Evolutionary conservation across 805 yeast genomes (phyloP).

Genomic region (Pichia insulana): DNA sequence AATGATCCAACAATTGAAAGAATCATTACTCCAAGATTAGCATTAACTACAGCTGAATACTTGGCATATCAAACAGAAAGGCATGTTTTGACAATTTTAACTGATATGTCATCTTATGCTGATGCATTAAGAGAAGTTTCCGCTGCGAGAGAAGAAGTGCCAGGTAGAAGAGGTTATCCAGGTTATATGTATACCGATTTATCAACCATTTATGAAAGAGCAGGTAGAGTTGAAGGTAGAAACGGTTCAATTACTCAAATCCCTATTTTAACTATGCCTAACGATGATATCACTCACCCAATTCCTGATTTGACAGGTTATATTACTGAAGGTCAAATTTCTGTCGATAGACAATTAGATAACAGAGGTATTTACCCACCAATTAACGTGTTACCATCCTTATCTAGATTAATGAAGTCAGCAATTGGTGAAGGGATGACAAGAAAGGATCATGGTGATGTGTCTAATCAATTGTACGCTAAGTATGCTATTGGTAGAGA

Average conservation of each 20-base stretch:
- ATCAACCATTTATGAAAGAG: constrained; percentile 98
- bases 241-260: constrained; percentile 98
- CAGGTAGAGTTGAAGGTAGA: constrained; percentile 99
- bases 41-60: constrained; percentile 96
- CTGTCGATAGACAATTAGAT: constrained; percentile 89
- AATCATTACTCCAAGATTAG: constrained; percentile 98
- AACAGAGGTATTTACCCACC: constrained; percentile 99
- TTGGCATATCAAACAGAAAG: constrained; percentile 98
- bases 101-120: constrained; percentile 99
- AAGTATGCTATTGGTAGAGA: constrained; percentile 99
- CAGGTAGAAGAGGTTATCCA: constrained; percentile 99
- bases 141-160: constrained; percentile 99
- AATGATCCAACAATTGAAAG: constrained; percentile 99
- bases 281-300: constrained; percentile 99
- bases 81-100: constrained; percentile 94
- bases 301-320: constrained; percentile 99
- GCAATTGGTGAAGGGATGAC: constrained; percentile 99
- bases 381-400: constrained; percentile 93
- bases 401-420: constrained; percentile 96
- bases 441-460: constrained; percentile 99
- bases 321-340: constrained; percentile 98
- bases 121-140: constrained; percentile 99
- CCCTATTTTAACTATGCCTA: constrained; percentile 98
- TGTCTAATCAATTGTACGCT: constrained; percentile 96
- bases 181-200: constrained; percentile 99